Conservation (phyloP, 2,329 filamentous ascomycete species). For the Blastomyces emzantsi region DNA sequence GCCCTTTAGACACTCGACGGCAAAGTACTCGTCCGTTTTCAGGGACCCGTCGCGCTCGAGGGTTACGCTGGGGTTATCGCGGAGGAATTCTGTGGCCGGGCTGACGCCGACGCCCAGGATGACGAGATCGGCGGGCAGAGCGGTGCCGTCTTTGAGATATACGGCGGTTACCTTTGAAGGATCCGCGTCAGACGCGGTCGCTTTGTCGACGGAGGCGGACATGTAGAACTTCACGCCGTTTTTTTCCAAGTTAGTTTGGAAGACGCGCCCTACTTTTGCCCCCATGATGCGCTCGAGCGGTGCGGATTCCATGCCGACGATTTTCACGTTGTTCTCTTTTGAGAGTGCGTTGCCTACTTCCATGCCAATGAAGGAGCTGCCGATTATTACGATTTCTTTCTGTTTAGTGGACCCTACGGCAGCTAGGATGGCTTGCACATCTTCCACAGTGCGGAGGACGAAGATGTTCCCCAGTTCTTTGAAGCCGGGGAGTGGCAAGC, state of each 20-base stretch:
- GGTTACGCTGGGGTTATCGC: slow-evolving; percentile 57
- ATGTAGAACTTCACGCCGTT: slow-evolving; percentile 85
- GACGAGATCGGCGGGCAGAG: slow-evolving; percentile 77
- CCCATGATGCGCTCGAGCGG: slow-evolving; percentile 85
- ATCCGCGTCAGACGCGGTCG: slow-evolving; percentile 59
- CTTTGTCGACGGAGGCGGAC: slow-evolving; percentile 71
- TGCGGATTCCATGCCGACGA: slow-evolving; percentile 79
- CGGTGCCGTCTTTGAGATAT: slow-evolving; percentile 74
- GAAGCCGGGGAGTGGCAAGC: slow-evolving; percentile 73
- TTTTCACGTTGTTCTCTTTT: slow-evolving; percentile 72
- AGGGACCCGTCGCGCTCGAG: slow-evolving; percentile 82
- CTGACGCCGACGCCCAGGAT: slow-evolving; percentile 84
- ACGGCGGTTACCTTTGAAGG: slow-evolving; percentile 69
- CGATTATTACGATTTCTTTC: slow-evolving; percentile 89
- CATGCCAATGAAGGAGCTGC: slow-evolving; percentile 96
- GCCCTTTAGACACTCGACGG: slow-evolving; percentile 58
- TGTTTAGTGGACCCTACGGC: slow-evolving; percentile 64
- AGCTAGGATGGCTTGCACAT: slow-evolving; percentile 66
- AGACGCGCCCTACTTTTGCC: slow-evolving; percentile 65
- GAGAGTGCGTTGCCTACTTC: slow-evolving; percentile 79
- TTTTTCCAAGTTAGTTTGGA: slow-evolving; percentile 70
- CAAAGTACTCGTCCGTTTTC: slow-evolving; percentile 68
- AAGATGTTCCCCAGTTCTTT: slow-evolving; percentile 84
- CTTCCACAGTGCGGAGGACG: slow-evolving; percentile 64
- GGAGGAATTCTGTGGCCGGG: slow-evolving; percentile 75